Base-by-base conservation (phyloP, 2,329 filamentous ascomycete species). In the Alternaria dauci region DNA sequence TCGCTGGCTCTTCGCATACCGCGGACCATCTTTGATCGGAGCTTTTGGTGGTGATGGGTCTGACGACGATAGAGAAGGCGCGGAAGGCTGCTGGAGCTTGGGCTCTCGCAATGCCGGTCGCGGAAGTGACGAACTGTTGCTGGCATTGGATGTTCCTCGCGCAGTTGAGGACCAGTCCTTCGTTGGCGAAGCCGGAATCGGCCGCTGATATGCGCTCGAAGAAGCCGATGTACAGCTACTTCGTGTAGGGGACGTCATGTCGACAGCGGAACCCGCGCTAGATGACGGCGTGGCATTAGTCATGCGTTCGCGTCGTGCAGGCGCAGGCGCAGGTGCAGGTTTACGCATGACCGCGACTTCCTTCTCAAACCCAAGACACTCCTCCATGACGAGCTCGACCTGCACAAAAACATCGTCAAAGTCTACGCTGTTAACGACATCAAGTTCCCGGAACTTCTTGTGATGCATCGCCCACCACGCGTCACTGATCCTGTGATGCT, bases 131-230 rank as follows among this genome's bases (percentile, higher is more conserved):
- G 43, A 30, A 18, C 14, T 12, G 25, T 11, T 26, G 9, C 26
- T 16, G 1, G 6, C 30, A 8, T 11, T 4, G 26, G 11, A 6
- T 5, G 44, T 11, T 34, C 4, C 28, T 1, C 1, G 0, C 3
- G 12, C 2, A 2, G 18, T 32, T 3, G 28, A 9, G 12, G n/a
- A 12, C 26, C n/a, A 4, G 11, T 25, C 11, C 26, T 11, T n/a
- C 9, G 26, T 16, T 6, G 20, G n/a, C 12, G 44, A 4, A 39
- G 7, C 36, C n/a, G 30, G 28, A 5, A 5, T 6, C 6, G 1
- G 4, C 6, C 18, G 30, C 1, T 32, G 11, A 4, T 28, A 12
- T 14, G 5, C 18, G 1, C 44, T 16, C 18, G 18, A 20, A 16
- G 44, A 32, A 23, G 11, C 11, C 8, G 44, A 23, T 3, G 1